Base-by-base conservation (phyloP, 495 filamentous ascomycete genomes). In the Hypoxylon lenormandii region DNA sequence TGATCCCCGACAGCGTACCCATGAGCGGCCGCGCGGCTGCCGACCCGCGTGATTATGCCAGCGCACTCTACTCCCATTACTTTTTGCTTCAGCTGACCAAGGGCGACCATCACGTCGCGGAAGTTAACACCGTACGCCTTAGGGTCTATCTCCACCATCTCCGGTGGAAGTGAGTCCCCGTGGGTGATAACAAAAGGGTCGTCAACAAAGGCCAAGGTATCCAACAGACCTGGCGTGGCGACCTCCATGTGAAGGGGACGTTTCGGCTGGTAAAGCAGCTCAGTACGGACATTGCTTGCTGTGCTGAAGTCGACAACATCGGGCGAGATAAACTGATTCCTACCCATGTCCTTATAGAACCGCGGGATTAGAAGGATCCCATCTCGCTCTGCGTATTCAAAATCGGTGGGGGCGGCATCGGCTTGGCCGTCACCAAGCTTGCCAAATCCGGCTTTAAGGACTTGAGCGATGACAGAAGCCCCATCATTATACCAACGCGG, bases 31-130 rank as follows among this genome's bases (percentile, higher is more conserved):
- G 30, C 30, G 4, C 30, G 30, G 6, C 30, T 33, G 4, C 88
- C 86, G 3, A 90, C 79, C 0, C 84, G 82, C 0, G 80, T 82
- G 10, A 89, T 79, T 16, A 86, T 64, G 0, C 80, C 76, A 0
- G 76, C 76, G 38, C 78, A 81, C 22, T 84, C 84, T 23, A 78
- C 71, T 1, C 82, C 81, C 38, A 87, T 73, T 16, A 71, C 65
- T n/a, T 69, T 52, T 7, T 69, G 72, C 43, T 77, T 71, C 2
- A 83, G 67, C 40, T 80, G 72, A 1, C 86, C 85, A 75, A 88
- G 78, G 4, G 83, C 80, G 1, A 82, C 80, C 57, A 85, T 80
- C 5, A 87, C 76, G 38, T 88, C 81, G 15, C 72, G 66, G 37
- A 77, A 78, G 65, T 76, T 80, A n/a, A 83, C 57, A 10, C 81